These are phyloP conservation scores for Ochromonas danica DNA, from an alignment of 108 stramenopile genomes.

Conservation along the genomic window DNA sequence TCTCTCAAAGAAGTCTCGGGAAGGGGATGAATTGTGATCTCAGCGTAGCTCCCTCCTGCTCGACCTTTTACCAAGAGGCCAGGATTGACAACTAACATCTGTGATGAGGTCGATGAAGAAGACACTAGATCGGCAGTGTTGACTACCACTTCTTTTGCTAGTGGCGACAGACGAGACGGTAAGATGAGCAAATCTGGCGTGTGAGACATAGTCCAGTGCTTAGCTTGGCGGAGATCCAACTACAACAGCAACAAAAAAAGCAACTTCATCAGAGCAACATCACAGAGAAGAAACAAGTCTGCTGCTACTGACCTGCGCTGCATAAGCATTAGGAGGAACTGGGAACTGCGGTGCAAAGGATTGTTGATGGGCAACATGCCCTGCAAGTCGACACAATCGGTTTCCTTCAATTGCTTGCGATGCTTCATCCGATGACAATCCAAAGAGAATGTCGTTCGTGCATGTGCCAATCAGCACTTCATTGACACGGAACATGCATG, in stretches of 20 bases:
- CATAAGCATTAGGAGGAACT: conserved; percentile 50
- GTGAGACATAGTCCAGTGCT: conserved; percentile 71
- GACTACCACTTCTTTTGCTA: conserved; percentile 65
- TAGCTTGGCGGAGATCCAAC: conserved; percentile 72
- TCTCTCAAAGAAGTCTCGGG: background rate
- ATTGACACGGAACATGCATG: conserved; percentile 62
- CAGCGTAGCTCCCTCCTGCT: conserved; percentile 85
- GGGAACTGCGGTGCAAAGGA: conserved; percentile 91
- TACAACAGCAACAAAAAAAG: too few relatives aligned
- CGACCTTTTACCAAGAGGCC: conserved; percentile 72
- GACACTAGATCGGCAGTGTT: too few relatives aligned
- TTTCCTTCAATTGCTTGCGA: conserved; percentile 38
- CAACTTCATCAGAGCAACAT: too few relatives aligned
- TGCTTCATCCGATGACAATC: conserved; percentile 73
- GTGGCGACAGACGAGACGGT: conserved; percentile 79
- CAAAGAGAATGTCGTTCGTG: conserved; percentile 78
- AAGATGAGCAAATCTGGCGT: conserved; percentile 84
- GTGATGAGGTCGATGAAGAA: too few relatives aligned
- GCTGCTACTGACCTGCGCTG: too few relatives aligned
- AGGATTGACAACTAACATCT: conserved; percentile 82
- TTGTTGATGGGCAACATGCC: conserved; percentile 80
- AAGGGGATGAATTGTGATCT: conserved; percentile 73
- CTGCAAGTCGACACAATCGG: conserved; percentile 76
- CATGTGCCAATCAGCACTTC: conserved; percentile 78
- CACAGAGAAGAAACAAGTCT: too few relatives aligned